Conservation (phyloP, 2,329 filamentous ascomycete species). For the Alternaria tenuissima region DNA sequence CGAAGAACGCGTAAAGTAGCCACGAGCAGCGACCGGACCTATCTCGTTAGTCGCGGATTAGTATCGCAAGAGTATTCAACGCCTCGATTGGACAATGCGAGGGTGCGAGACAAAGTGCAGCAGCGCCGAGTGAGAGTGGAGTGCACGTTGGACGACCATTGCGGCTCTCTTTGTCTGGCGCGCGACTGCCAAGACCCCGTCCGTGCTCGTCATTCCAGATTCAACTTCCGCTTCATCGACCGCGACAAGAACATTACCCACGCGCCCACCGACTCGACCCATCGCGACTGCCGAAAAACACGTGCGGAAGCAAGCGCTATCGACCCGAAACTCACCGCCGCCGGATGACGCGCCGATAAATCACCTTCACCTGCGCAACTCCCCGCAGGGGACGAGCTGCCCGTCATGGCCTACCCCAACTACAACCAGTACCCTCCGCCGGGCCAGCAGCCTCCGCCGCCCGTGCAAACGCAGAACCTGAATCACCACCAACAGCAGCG, state of each 20-base stretch:
- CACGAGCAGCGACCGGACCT: neutral
- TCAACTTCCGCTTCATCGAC: slow-evolving; percentile 24
- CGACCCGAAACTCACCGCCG: slow-evolving; percentile 6
- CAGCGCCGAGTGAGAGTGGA: slow-evolving; percentile 4
- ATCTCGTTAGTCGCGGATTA: slow-evolving; percentile 13
- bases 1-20: slow-evolving; percentile 10
- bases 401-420: slow-evolving; percentile 45
- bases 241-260: slow-evolving; percentile 25
- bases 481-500: slow-evolving; percentile 56
- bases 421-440: slow-evolving; percentile 42
- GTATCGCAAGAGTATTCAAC: slow-evolving; percentile 1
- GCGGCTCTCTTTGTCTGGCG: slow-evolving; percentile 35
- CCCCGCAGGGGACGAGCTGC: slow-evolving; percentile 37
- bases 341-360: slow-evolving; percentile 39
- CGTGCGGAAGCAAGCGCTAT: slow-evolving; percentile 14
- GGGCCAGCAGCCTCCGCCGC: slow-evolving; percentile 41
- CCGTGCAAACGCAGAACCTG: slow-evolving; percentile 52
- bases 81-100: slow-evolving; percentile 1
- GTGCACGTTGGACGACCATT: neutral
- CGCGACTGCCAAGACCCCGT: slow-evolving; percentile 39
- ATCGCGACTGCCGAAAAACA: slow-evolving; percentile 18
- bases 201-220: slow-evolving; percentile 30
- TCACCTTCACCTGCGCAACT: slow-evolving; percentile 30
- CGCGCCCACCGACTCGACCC: slow-evolving; percentile 23
- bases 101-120: neutral